A percentile compares a stretch with the other conserved stretches of the same genome.
Conservation (phyloP, 176 grass and related monocot genomes). For the Tillandsia fasciculata region DNA sequence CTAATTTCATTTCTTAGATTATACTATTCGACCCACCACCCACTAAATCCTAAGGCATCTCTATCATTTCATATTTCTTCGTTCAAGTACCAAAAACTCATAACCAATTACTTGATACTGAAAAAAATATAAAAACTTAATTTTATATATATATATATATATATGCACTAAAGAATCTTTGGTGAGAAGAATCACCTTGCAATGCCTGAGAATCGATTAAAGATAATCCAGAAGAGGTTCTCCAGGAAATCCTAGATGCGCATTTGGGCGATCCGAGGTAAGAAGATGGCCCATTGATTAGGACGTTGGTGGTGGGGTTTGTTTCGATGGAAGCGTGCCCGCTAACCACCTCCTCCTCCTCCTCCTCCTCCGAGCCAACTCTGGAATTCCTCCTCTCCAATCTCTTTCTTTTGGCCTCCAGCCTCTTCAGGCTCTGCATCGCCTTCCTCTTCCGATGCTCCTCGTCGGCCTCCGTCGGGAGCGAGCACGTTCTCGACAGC, state of each 20-base stretch:
- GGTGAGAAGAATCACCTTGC: not conserved
- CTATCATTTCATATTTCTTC: too few species aligned
- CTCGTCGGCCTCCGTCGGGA: not conserved
- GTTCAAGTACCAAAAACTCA: too few species aligned
- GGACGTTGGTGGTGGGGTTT: too few species aligned
- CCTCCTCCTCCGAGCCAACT: not conserved
- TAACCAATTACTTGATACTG: too few species aligned
- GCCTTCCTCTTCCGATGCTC: slow-evolving; percentile 4
- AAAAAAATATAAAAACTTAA: too few species aligned
- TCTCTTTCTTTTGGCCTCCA: slow-evolving; percentile 11
- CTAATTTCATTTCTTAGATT: too few species aligned
- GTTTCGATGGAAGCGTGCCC: not conserved
- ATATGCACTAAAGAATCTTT: not conserved
- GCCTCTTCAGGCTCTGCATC: slow-evolving; percentile 7
- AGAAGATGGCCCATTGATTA: not conserved
- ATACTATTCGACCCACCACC: too few species aligned
- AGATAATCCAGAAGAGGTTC: not conserved
- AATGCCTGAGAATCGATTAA: not conserved
- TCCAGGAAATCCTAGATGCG: not conserved
- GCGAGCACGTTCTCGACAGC: not conserved
- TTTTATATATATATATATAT: too few species aligned
- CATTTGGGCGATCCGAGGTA: not conserved
- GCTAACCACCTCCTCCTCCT: not conserved
- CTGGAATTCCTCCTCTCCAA: not conserved
- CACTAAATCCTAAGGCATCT: too few species aligned